phyloP scores from a whole-genome alignment of 768 basidiomycete genomes.

The Hericium erinaceus region DNA sequence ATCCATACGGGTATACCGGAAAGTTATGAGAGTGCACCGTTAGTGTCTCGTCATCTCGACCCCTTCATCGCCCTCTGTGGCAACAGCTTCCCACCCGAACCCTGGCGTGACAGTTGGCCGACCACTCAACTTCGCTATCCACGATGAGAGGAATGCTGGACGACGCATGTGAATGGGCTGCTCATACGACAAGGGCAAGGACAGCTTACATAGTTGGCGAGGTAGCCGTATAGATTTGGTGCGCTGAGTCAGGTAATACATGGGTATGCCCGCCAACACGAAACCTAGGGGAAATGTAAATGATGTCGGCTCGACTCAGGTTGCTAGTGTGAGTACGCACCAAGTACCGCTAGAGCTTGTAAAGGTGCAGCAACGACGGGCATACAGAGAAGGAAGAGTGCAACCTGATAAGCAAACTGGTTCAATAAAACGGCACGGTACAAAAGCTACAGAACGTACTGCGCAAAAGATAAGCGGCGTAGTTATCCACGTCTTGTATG shows the following conservation, averaged over 20 bases:
- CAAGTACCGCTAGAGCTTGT: slow-evolving; percentile 79
- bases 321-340: slow-evolving; percentile 32
- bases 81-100: slow-evolving; percentile 71
- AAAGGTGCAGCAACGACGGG: slow-evolving; percentile 88
- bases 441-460: slow-evolving; percentile 32
- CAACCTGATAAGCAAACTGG: slow-evolving; percentile 41
- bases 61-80: slow-evolving; percentile 57
- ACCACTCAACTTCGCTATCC: slow-evolving; percentile 40
- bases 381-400: slow-evolving; percentile 87
- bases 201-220: slow-evolving; percentile 19
- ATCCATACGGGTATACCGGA: not conserved
- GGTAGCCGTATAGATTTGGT: slow-evolving; percentile 28
- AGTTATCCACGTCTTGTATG: slow-evolving; percentile 86
- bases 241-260: slow-evolving; percentile 71
- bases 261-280: slow-evolving; percentile 67
- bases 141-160: slow-evolving; percentile 33
- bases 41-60: slow-evolving; percentile 51
- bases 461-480: slow-evolving; percentile 88
- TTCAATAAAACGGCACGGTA: no score
- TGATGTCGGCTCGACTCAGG: slow-evolving; percentile 1
- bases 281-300: slow-evolving; percentile 41
- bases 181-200: not conserved
- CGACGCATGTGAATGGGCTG: slow-evolving; percentile 2
- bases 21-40: not conserved
- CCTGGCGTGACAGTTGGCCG: slow-evolving; percentile 34